These are phyloP conservation scores for Yamadazyma diospyri DNA, from an alignment of 1,139 yeast genomes.

Conservation along the genomic window DNA sequence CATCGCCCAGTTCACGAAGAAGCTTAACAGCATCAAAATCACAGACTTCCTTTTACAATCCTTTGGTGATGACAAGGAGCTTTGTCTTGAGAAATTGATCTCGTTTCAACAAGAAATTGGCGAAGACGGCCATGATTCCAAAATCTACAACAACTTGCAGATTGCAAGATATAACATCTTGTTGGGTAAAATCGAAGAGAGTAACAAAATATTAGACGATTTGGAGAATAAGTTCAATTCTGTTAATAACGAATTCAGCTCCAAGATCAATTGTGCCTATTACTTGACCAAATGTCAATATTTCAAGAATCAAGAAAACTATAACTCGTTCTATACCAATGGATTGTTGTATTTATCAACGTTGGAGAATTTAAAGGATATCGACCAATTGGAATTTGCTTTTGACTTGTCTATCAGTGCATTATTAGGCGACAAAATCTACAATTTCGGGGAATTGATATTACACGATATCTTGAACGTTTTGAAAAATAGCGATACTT, in stretches of 20 bases:
- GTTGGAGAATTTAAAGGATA: slow-evolving; percentile 39
- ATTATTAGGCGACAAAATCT: slow-evolving; percentile 83
- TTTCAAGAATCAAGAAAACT: slow-evolving; percentile 71
- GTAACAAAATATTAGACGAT: slow-evolving; percentile 67
- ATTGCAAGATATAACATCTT: slow-evolving; percentile 68
- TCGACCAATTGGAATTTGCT: slow-evolving; percentile 46
- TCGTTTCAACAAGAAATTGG: slow-evolving; percentile 19
- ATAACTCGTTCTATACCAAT: slow-evolving; percentile 72
- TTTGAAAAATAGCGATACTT: slow-evolving; percentile 36
- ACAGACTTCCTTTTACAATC: slow-evolving; percentile 68
- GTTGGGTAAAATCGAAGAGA: slow-evolving; percentile 54
- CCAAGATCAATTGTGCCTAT: slow-evolving; percentile 76
- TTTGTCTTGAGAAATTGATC: slow-evolving; percentile 46
- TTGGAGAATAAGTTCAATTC: slow-evolving; percentile 42
- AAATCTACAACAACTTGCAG: slow-evolving; percentile 70
- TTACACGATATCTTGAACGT: slow-evolving; percentile 75
- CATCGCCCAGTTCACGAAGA: slow-evolving; percentile 60
- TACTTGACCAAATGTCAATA: slow-evolving; percentile 79
- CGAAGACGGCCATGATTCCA: slow-evolving; percentile 29
- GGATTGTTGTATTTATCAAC: slow-evolving; percentile 50
- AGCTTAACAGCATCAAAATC: slow-evolving; percentile 74
- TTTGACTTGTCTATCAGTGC: slow-evolving; percentile 86
- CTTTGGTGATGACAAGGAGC: slow-evolving; percentile 49
- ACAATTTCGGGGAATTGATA: slow-evolving; percentile 92
- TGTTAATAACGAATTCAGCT: slow-evolving; percentile 52